Base-by-base conservation (phyloP, 176 grass and related monocot species). In the Carex scoparia region DNA sequence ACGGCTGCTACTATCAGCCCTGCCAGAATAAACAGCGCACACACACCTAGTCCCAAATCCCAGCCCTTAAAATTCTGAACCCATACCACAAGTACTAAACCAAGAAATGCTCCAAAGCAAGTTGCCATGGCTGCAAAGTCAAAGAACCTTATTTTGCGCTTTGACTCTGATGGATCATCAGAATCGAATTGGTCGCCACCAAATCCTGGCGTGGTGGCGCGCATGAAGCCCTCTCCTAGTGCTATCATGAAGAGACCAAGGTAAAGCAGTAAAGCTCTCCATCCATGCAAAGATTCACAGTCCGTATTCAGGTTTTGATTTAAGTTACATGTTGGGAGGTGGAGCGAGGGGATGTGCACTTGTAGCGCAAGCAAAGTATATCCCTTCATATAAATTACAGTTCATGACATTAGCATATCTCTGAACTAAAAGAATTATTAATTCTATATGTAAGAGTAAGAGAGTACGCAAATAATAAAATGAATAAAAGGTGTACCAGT, bases 141-240 rank as follows among this genome's bases (percentile, higher is more conserved):
- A 61, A 90, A 90, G 72, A 81, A 90, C 61, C 80, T 90, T 5
- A 78, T 38, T 51, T 84, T 86, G 4, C 3, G 35, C 27, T 35
- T 73, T 5, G 13, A 69, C 63, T 87, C 72, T 1, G 23, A 48
- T 13, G 35, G 81, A 16, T 90, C 84, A 4, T 90, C 69, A 6
- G 32, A 44, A 18, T 90, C 88, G n/a, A 90, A 90, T 51, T 87
- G 88, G 13, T 90, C 88, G 1, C 79, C 80, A 18, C 88, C 88
- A 27, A 90, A 77, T 11, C 67, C 81, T 31, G 88, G 88, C 6
- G 51, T 70, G 60, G 32, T 68, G n/a, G 85, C 69, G 1, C 85
- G 85, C 8, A 84, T 81, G 80, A 81, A 87, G 9, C 85, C 88
- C 40, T 90, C 88, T 2, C 88, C 88, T 0, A 87, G 60, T 0